Base-by-base conservation (phyloP, 2,329 filamentous ascomycete species). In the Phoma sp. region DNA sequence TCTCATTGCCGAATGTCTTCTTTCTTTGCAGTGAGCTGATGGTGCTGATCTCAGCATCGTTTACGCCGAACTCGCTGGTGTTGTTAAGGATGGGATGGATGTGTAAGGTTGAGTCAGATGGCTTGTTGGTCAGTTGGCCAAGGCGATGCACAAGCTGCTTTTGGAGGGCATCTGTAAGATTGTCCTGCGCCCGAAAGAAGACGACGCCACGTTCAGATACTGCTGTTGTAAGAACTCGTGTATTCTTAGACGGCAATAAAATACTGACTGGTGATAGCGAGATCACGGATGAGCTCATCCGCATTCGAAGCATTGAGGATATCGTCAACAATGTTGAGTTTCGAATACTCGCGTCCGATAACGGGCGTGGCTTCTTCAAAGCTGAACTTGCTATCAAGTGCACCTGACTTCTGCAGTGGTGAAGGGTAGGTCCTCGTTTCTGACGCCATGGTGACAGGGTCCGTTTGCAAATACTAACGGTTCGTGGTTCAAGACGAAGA, bases 311-410 rank as follows among this genome's bases (percentile, higher is more conserved):
- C 83, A 25, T 85, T 76, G 6, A 91, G 77, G 35, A 90, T 85
- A 31, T 90, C 86, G 6, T 81, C 81, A 0, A 89, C 77, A 32
- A 64, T 55, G 58, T 87, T 82, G 31, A 83, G 64, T 13, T 78
- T 80, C n/a, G 81, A 77, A 58, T 81, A 89, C 65, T 89, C 87
- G 6, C 80, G 80, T 4, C 86, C 87, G 52, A 89, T 88, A 37
- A 82, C 74, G 0, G 86, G 86, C 1, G 86, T 88, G 4, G 83
- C 74, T 29, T 88, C 86, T 38, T 64, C 61, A 19, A 56, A 64
- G 33, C 51, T 41, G 44, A 64, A 64, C 27, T 43, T 51, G 2
- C 17, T 19, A 37, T 64, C 61, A 15, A 64, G 55, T 10, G 36
- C 40, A n/a, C 57, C 57, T 8, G 59, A 50, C 50, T 60, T 64